Evolutionary conservation across 1,284 basidiomycete genomes (phyloP), one percentile per base, ranked within the genome.

Genomic region (Entoloma clypeatum): DNA sequence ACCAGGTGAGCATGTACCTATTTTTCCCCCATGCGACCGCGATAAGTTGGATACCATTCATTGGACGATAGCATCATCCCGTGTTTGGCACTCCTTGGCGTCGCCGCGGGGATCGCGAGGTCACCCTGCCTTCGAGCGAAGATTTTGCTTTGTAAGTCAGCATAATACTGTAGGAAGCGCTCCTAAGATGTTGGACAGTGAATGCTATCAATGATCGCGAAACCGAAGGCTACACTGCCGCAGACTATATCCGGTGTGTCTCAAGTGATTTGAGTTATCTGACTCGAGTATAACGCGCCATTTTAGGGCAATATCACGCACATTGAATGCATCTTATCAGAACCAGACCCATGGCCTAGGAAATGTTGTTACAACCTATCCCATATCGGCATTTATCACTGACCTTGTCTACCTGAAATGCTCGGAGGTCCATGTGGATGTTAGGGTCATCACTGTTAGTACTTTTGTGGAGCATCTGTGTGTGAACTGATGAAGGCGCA

Each of bases 171-270:
- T n/a, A n/a, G n/a, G n/a, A n/a, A n/a, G n/a, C n/a, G n/a, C n/a
- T n/a, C n/a, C n/a, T n/a, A n/a, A 26, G 46, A 31, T 22, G 33
- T 17, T 38, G 13, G 8, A 5, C 48, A 93, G 91, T 99, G 42
- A 99, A 98, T 59, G 74, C 81, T 10, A 75, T 73, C 46, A 93
- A 93, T 52, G 95, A 99, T 59, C 75, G 95, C 44, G 95, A 99
- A 62, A 97, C 94, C 0, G 73, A 79, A 7, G 87, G 80, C 1
- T 95, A 95, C 61, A 77, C 74, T 1, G 93, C 91, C 0, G 67
- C 78, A 9, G 91, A 96, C 61, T 96, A 95, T 57, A 77, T 96
- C 48, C 67, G 67, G 85, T 90, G 50, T 53, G 65, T 54, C 18
- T 43, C 34, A 50, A 29, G 28, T 36, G 38, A 5, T 35, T 49